phyloP scores from a whole-genome alignment of 2,329 filamentous ascomycete genomes.

The Thielaviopsis ethacetica region DNA sequence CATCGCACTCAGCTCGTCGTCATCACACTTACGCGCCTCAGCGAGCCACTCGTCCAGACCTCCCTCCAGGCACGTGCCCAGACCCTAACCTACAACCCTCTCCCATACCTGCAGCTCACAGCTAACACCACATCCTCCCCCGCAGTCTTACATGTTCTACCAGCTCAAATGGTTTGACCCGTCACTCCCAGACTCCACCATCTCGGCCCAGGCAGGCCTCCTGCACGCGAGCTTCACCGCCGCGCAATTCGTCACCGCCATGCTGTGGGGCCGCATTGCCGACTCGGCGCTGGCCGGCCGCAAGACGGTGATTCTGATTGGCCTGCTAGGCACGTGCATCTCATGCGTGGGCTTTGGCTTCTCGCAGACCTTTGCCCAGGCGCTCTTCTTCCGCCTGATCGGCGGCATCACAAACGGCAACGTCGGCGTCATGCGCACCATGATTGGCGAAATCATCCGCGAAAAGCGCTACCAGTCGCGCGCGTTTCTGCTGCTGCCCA shows the following conservation, averaged over 20 bases:
- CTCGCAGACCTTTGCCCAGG: conserved; percentile 50
- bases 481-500: conserved; percentile 63
- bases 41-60: conserved; percentile 69
- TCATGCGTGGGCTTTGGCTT: conserved; percentile 43
- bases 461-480: conserved; percentile 48
- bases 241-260: conserved; percentile 66
- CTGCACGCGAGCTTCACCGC: conserved; percentile 66
- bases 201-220: conserved; percentile 62
- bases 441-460: conserved; percentile 60
- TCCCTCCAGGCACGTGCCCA: conserved; percentile 35
- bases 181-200: conserved; percentile 39
- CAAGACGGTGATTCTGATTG: conserved; percentile 64
- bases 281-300: conserved; percentile 48
- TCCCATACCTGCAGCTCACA: neutral
- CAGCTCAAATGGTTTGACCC: conserved; percentile 64
- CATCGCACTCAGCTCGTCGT: conserved; percentile 63
- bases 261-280: conserved; percentile 64
- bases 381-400: conserved; percentile 54
- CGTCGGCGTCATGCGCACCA: conserved; percentile 57
- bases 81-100: neutral
- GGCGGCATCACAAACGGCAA: conserved; percentile 61
- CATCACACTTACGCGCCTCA: conserved; percentile 61
- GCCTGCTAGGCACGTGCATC: conserved; percentile 46
- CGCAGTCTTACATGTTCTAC: conserved; percentile 67
- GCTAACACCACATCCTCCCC: neutral